phyloP scores from a whole-genome alignment of 768 basidiomycete species.

The Mycena albidolilacea region DNA sequence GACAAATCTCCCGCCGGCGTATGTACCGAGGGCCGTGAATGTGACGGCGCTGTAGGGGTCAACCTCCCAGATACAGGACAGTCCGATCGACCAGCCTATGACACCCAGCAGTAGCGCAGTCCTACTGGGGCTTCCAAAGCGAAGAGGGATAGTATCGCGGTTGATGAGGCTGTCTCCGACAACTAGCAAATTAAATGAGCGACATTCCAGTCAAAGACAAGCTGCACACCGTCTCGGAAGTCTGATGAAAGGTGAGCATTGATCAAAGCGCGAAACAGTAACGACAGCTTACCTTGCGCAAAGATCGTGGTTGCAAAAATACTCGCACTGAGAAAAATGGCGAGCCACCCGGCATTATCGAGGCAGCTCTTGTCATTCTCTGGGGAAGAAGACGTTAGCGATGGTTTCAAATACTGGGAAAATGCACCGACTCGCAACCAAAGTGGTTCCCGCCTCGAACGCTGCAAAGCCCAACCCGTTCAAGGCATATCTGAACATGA shows the following conservation, averaged over 20 bases:
- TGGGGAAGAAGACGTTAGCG: conserved; percentile 10
- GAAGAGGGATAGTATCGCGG: conserved; percentile 57
- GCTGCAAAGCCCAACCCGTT: conserved; percentile 38
- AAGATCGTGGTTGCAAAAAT: conserved; percentile 60
- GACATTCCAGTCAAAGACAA: conserved; percentile 47
- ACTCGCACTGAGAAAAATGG: conserved; percentile 51
- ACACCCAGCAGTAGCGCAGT: conserved; percentile 47
- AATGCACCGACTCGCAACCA: conserved; percentile 35
- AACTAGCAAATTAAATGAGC: conserved; percentile 29
- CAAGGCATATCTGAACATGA: conserved; percentile 28
- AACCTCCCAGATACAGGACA: conserved; percentile 51
- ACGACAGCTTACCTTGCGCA: conserved; percentile 45
- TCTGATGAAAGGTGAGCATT: neutral
- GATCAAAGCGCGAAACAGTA: neutral
- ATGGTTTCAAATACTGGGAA: neutral
- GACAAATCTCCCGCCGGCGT: conserved; percentile 51
- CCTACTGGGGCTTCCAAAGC: conserved; percentile 49
- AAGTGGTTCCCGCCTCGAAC: conserved; percentile 39
- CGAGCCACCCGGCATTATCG: conserved; percentile 46
- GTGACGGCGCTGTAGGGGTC: conserved; percentile 42
- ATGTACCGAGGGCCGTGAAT: conserved; percentile 49
- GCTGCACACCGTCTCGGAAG: conserved; percentile 32
- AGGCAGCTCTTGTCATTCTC: conserved; percentile 40
- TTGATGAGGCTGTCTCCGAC: conserved; percentile 54
- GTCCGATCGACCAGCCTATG: conserved; percentile 51